Evolutionary conservation across 768 basidiomycete species (phyloP), one percentile per base, ranked within the genome.

Genomic region (Mycena albidolilacea): DNA sequence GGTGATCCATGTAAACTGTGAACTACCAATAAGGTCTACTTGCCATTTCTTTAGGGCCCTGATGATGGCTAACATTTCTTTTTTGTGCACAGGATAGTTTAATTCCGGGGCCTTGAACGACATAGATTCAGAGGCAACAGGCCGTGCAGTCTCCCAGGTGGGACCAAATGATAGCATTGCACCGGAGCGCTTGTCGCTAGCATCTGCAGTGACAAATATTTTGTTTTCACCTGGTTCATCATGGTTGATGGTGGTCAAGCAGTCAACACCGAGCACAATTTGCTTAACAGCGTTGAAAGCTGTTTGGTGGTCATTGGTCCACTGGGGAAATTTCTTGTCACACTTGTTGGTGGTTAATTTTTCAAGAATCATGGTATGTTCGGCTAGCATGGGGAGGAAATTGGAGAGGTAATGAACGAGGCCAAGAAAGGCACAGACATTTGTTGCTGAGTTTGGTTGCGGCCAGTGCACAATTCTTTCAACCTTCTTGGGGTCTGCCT

Each of bases 351-450:
- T 73, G 1, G 79, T 80, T 0, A 78, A 65, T 3, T 69, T 59
- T 15, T 62, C 72, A 0, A 80, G 59, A 0, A 79, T 38, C 15
- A 15, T 11, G 17, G 78, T 80, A 57, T 77, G 64, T 11, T 75
- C 65, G 2, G 76, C 72, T 15, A 80, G 75, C 7, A 52, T 35
- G 0, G 80, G 78, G 0, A 79, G 61, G 57, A 76, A 77, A 1
- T 64, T 41, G 0, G 76, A 68, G 10, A 83, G 59, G 41, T 81
- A 82, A 0, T 39, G 41, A 1, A 71, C 73, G 0, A 74, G 39
- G 2, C 81, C 81, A 0, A 82, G 76, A 54, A 81, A 82, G 0
- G 69, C 41, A 2, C 71, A 66, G 0, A 82, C 79, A 11, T 80
- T 76, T n/a, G 55, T 73, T 0, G 35, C 11, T 0, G 58, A 63